These are phyloP conservation scores for Aspergillus indologenus DNA, from an alignment of 495 filamentous ascomycete species.

Conservation along the genomic window DNA sequence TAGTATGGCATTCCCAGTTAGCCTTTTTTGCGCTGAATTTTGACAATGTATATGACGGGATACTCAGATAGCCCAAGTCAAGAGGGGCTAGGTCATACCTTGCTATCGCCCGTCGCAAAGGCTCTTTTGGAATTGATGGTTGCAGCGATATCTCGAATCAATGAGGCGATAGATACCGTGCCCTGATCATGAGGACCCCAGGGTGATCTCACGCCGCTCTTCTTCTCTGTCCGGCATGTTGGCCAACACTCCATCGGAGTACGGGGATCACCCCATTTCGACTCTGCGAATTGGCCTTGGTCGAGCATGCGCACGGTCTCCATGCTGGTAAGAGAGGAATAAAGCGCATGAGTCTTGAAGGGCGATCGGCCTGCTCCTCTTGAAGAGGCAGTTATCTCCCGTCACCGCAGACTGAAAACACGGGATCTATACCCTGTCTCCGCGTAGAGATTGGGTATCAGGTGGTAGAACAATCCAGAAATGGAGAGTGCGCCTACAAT, in stretches of 20 bases:
- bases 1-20: not conserved
- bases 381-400: not conserved
- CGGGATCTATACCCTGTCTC: too few species aligned
- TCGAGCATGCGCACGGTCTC: constrained; percentile 11
- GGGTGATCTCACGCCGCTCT: too few species aligned
- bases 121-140: not conserved
- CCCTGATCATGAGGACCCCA: too few species aligned
- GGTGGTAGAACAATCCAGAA: too few species aligned
- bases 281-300: not conserved
- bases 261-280: not conserved
- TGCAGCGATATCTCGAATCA: not conserved
- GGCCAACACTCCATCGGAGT: not conserved
- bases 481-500: too few species aligned
- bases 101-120: not conserved
- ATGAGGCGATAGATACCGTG: too few species aligned
- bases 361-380: not conserved
- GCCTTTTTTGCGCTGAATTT: not conserved
- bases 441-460: too few species aligned
- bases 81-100: not conserved
- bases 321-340: constrained; percentile 10
- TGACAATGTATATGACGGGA: too few species aligned
- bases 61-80: not conserved
- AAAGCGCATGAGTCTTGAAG: constrained; percentile 14
- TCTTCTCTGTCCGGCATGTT: not conserved
- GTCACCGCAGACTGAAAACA: too few species aligned